phyloP scores from a whole-genome alignment of 805 yeast genomes.

The Teunomyces stri region DNA sequence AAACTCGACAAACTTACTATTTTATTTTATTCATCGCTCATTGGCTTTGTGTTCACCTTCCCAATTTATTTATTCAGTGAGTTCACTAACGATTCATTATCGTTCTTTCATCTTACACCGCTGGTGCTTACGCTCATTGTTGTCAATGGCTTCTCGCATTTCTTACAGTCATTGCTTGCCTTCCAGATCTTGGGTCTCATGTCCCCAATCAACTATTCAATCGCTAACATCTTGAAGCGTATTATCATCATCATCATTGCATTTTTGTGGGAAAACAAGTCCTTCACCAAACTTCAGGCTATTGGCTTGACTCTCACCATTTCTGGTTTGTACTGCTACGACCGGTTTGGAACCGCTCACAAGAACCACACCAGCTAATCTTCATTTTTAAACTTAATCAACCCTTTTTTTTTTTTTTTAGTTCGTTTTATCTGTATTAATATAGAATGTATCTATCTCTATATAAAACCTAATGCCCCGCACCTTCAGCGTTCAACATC shows the following conservation, averaged over 20 bases:
- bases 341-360: conserved; percentile 34
- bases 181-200: conserved; percentile 71
- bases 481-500: conserved; percentile 41
- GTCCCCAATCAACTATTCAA: conserved; percentile 75
- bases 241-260: conserved; percentile 69
- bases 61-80: conserved; percentile 67
- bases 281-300: conserved; percentile 27
- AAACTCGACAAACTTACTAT: conserved; percentile 71
- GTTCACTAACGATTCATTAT: conserved; percentile 24
- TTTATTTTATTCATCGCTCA: conserved; percentile 64
- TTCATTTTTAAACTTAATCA: not conserved
- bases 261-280: conserved; percentile 58
- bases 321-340: conserved; percentile 41
- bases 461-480: conserved; percentile 27
- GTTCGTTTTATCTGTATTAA: not conserved
- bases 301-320: conserved; percentile 37
- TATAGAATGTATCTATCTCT: not conserved
- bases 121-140: conserved; percentile 40
- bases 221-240: conserved; percentile 74
- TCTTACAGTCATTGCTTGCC: conserved; percentile 69
- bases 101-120: conserved; percentile 30
- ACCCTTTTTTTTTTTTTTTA: not conserved
- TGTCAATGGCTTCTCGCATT: conserved; percentile 69
- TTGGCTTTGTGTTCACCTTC: conserved; percentile 65
- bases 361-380: conserved; percentile 1